Conservation (phyloP, 345 rosid genomes). For the Pugionium cornutum region DNA sequence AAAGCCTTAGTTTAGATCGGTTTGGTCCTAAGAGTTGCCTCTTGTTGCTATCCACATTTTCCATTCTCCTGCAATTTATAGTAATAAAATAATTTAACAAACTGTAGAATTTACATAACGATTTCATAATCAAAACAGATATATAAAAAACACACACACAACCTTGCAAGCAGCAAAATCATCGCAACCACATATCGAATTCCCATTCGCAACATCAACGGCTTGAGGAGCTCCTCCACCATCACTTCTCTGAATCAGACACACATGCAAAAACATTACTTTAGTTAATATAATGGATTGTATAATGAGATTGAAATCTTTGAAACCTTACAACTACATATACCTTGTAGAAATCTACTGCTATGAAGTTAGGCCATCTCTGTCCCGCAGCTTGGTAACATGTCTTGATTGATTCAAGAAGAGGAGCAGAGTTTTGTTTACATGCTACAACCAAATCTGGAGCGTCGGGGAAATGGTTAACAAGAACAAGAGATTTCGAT, state of each 20-base stretch:
- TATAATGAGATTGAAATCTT: not conserved
- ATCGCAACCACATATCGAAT: slow-evolving; percentile 71
- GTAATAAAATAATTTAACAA: not conserved
- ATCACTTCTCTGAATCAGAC: slow-evolving; percentile 64
- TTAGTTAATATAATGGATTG: too few species aligned
- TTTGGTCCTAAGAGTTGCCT: slow-evolving; percentile 12
- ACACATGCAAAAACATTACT: not conserved
- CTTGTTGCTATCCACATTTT: slow-evolving; percentile 13
- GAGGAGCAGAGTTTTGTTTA: slow-evolving; percentile 74
- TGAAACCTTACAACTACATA: not conserved
- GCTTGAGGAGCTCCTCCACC: slow-evolving; percentile 85
- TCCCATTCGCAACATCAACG: slow-evolving; percentile 64
- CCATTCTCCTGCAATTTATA: slow-evolving; percentile 26
- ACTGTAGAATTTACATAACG: not conserved
- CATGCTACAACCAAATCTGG: slow-evolving; percentile 63
- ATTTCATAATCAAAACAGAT: not conserved
- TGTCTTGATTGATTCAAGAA: slow-evolving; percentile 56
- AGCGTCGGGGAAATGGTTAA: slow-evolving; percentile 69
- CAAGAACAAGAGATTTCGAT: slow-evolving; percentile 63
- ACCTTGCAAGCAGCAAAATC: slow-evolving; percentile 74
- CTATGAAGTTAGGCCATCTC: slow-evolving; percentile 94
- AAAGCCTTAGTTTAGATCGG: slow-evolving; percentile 1
- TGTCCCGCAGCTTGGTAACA: slow-evolving; percentile 70
- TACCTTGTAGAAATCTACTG: slow-evolving; percentile 93
- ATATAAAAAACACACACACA: slow-evolving; percentile 5